Base-by-base conservation (phyloP, 768 basidiomycete species). In the Macrolepiota dolichaula region DNA sequence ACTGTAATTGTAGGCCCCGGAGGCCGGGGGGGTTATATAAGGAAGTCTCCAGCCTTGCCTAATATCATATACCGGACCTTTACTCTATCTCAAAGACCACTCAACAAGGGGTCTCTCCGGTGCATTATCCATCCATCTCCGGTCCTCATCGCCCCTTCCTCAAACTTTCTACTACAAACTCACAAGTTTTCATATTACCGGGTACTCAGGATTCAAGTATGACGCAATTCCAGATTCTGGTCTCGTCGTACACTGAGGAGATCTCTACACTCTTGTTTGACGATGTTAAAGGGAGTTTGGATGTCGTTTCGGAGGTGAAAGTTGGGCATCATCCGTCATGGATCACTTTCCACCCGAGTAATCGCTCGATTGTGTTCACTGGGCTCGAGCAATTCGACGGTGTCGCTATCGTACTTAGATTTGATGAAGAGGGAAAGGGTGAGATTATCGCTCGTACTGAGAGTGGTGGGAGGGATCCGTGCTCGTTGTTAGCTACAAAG, bases 281-380 rank as follows among this genome's bases (percentile, higher is more conserved):
- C 66, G 76, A 85, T 9, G 67, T 72, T 0, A 68, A 73, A 0
- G 68, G 74, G 6, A 78, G 77, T 24, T 72, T 92, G 59, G 74
- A 74, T 11, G 69, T 82, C 35, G 66, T 74, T 12, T 80, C 83
- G 3, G 64, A 77, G 15, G 66, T 84, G 54, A 68, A 71, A 9
- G 82, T 85, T 37, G 88, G 89, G 27, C 72, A 79, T 64, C 83
- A 85, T 66, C 89, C 92, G 0, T 91, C 91, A 4, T 94, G 92
- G 92, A 79, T 95, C 63, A 81, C 86, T 11, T 73, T 76, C 6
- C 82, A 88, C 67, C 85, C 86, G 0, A 71, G 68, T 0, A 81
- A 88, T 62, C 76, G 73, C 47, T 81, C 83, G 2, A 66, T 92
- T 27, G 75, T 91, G 35, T 87, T 87, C 66, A 76, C 90, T 11